Evolutionary conservation across 306 rosid species (phyloP), one percentile per base, ranked within the genome.

Genomic region (Hippophae gyantsensis): DNA sequence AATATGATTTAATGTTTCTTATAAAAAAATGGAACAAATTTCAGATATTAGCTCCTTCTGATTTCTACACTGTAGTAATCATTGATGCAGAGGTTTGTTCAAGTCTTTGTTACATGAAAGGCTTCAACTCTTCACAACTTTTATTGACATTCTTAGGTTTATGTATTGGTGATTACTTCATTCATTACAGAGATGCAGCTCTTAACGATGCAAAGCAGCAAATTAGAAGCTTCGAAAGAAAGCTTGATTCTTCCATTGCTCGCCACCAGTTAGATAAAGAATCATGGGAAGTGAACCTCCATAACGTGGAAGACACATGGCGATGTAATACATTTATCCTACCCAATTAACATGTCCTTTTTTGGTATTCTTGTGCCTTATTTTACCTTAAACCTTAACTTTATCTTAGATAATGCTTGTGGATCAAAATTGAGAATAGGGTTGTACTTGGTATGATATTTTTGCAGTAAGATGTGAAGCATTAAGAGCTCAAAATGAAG

Each of bases 281-380:
- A 80, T 80, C 82, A 71, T 88, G 97, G 99, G 99, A 87, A 72
- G 71, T 61, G 53, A 82, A 76, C 79, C 94, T 93, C 61, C 82
- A 73, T 66, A 93, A 79, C 78, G 78, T 88, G 74, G 99, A 86
- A 80, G 99, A 93, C 75, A 86, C 84, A 50, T 93, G 99, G 99
- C 82, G 78, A 70, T 70, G 99, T 93, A 88, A 71, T 69, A 67
- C 43, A 41, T 64, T 32, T 54, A 38, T 69, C 50, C 72, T 56
- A 66, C 61, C 63, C 66, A 67, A 58, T 67, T 72, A 42, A 60
- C 62, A 57, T 51, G 61, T 56, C 63, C 38, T 68, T 57, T n/a
- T 5, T 8, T 51, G 8, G 9, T 52, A 50, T 54, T 54, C 7
- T 54, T 43, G 62, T 63, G 44, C 54, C 62, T 32, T n/a, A 23